A percentile compares a stretch with the other conserved stretches of the same genome.
These are phyloP conservation scores for Pueraria montana DNA, from an alignment of 306 rosid genomes.

Conservation along the genomic window DNA sequence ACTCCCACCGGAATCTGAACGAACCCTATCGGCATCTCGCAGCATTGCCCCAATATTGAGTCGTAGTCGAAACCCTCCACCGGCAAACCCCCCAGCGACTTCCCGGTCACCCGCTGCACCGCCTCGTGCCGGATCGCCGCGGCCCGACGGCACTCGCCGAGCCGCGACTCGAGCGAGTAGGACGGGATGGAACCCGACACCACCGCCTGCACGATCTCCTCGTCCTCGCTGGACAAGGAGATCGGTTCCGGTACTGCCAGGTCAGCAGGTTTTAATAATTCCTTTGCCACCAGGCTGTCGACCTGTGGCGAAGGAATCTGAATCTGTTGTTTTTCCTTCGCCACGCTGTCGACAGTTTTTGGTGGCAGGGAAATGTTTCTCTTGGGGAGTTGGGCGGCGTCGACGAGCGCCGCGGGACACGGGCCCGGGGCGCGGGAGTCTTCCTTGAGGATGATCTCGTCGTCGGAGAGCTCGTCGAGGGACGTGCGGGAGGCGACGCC, in stretches of 20 bases:
- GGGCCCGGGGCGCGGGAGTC: slow-evolving; percentile 57
- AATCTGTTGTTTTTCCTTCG: not conserved
- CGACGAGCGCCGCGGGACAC: slow-evolving; percentile 66
- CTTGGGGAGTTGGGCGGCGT: not conserved
- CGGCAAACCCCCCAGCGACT: slow-evolving; percentile 70
- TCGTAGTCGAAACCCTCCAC: slow-evolving; percentile 79
- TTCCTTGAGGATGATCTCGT: slow-evolving; percentile 56
- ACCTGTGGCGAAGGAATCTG: not conserved
- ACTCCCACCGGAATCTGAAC: slow-evolving; percentile 92
- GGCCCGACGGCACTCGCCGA: slow-evolving; percentile 69
- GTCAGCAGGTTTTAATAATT: not conserved
- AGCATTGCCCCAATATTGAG: slow-evolving; percentile 90
- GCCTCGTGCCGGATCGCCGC: slow-evolving; percentile 79
- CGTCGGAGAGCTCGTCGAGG: slow-evolving; percentile 71
- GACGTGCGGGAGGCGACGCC: slow-evolving; percentile 75
- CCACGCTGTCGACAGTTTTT: not conserved
- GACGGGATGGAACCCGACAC: slow-evolving; percentile 72
- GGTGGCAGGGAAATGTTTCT: not conserved
- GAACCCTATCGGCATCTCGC: slow-evolving; percentile 96
- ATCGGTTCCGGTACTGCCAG: slow-evolving; percentile 16
- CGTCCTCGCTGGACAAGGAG: slow-evolving; percentile 57
- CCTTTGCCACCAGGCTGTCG: too few species aligned
- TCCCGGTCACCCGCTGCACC: slow-evolving; percentile 69
- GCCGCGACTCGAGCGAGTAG: slow-evolving; percentile 73
- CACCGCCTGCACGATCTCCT: slow-evolving; percentile 66